A percentile compares a stretch with the other conserved stretches of the same genome.
These are phyloP conservation scores for Plenodomus lindquistii DNA, from an alignment of 2,329 filamentous ascomycete genomes.

Conservation along the genomic window DNA sequence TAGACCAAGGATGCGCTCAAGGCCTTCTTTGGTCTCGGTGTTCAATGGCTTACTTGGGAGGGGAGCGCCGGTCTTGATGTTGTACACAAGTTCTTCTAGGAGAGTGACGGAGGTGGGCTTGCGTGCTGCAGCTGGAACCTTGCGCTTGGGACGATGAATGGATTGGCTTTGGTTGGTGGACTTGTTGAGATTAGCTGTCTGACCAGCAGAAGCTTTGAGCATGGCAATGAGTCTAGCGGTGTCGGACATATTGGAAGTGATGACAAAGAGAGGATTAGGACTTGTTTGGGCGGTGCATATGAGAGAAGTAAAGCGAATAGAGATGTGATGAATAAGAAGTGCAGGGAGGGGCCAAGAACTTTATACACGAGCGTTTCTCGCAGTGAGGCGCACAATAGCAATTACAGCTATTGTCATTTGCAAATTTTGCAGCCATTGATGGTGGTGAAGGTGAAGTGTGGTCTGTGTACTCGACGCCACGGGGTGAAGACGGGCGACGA, in stretches of 20 bases:
- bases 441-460: constrained; percentile 19
- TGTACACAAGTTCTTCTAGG: constrained; percentile 21
- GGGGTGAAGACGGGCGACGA: constrained; percentile 4
- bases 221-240: constrained; percentile 24
- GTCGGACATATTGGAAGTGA: constrained; percentile 25
- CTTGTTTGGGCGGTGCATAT: not conserved
- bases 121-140: constrained; percentile 3
- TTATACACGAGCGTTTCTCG: not conserved
- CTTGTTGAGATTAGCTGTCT: constrained; percentile 26
- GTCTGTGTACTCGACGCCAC: not conserved
- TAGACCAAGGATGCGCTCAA: constrained; percentile 20
- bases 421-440: constrained; percentile 5
- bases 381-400: constrained; percentile 6
- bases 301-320: not conserved
- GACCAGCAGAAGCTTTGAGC: constrained; percentile 27
- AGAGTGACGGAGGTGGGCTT: constrained; percentile 14
- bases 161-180: constrained; percentile 5
- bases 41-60: constrained; percentile 15
- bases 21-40: constrained; percentile 13
- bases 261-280: not conserved
- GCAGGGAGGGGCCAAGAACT: constrained; percentile 1
- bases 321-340: not conserved
- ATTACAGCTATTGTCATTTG: constrained; percentile 7
- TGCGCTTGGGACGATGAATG: constrained; percentile 5
- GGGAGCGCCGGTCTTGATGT: constrained; percentile 13